Base-by-base conservation (phyloP, 1,139 yeast species). In the Pichia sp. region DNA sequence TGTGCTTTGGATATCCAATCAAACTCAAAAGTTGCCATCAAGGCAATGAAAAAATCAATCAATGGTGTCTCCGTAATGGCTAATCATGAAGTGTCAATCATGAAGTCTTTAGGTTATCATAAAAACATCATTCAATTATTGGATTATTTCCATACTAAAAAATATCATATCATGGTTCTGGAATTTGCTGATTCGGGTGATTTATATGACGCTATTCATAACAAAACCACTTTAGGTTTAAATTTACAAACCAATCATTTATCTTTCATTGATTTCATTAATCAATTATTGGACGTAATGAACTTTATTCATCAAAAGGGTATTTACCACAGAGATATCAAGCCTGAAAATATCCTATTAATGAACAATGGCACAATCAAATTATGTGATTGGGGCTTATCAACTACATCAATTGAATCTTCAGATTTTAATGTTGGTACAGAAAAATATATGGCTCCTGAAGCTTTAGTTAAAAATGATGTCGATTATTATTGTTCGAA, bases 401-500 rank as follows among this genome's bases (percentile, higher is more conserved):
- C 81, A 31, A 76, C 82, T 2, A 65, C 66, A 48, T 58, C 59
- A 22, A 58, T 71, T 45, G 61, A 63, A 47, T 73, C 70, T 56
- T 58, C 64, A 42, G 81, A 77, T 54, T 77, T 75, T 61, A 73
- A 75, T 58, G 79, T 79, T 44, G 83, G 83, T 42, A 77, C 82
- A 9, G 82, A 78, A 58, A 77, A 76, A 62, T 79, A 77, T 60
- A 77, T 79, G 81, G 80, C 83, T 0, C 83, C 83, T 1, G 83
- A 79, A 68, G 77, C 93, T 63, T 71, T 86, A 28, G 72, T 64
- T 61, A 55, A 72, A 70, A 38, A 77, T 70, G 62, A 73, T 66
- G 49, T 38, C 14, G 61, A 60, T 14, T 55, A 22, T 22, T 83
- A 93, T 8, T 70, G 78, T 46, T 79, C 87, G 9, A 78, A 30